Evolutionary conservation across 2,329 filamentous ascomycete genomes (phyloP).

Genomic region (Xylariaceae sp.): DNA sequence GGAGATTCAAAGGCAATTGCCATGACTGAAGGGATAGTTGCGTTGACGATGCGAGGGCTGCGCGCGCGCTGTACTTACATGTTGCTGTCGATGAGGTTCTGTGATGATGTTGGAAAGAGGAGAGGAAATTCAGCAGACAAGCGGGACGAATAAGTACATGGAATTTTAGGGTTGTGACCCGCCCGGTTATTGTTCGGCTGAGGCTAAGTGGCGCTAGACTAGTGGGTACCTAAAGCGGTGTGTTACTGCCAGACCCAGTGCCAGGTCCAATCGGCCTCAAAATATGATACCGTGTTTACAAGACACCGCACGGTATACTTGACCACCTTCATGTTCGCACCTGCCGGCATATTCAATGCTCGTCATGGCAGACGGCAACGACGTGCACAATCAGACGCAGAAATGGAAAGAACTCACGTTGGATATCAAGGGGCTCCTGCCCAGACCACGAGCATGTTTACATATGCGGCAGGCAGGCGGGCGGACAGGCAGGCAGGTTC

Average conservation of each 20-base stretch:
- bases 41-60: background rate
- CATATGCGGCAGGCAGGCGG: background rate
- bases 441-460: background rate
- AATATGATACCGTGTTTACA: no score
- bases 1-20: background rate
- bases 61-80: constrained; percentile 23
- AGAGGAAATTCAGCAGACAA: constrained; percentile 21
- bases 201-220: constrained; percentile 6
- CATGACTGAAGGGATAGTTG: background rate
- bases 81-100: constrained; percentile 32
- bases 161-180: constrained; percentile 30
- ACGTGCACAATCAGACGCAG: background rate
- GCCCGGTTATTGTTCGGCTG: constrained; percentile 25
- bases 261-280: no score
- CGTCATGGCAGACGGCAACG: background rate
- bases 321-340: background rate
- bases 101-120: constrained; percentile 28
- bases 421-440: background rate
- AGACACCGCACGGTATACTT: background rate
- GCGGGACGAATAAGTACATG: constrained; percentile 27
- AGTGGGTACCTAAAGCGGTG: background rate
- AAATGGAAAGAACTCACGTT: background rate
- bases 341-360: background rate
- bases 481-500: background rate
- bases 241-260: no score